Percentiles rank a stretch among this genome's conserved stretches.
Conservation (phyloP, 1,139 yeast species). For the Pichia sp. region DNA sequence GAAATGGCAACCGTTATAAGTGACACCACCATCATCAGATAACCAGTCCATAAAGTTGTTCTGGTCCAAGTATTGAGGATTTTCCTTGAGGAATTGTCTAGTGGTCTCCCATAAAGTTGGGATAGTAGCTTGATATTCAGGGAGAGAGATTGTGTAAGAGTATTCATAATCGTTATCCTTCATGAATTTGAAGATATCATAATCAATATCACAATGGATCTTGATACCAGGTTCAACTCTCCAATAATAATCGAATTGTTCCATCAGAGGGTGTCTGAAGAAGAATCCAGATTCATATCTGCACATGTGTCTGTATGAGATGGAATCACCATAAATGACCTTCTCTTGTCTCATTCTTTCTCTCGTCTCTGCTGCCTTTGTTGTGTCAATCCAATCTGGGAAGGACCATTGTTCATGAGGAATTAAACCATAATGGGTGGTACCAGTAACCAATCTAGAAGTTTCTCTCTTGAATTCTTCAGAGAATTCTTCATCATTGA, state of each 20-base stretch:
- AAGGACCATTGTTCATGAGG: conserved; percentile 46
- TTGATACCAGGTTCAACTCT: conserved; percentile 86
- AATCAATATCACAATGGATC: conserved; percentile 71
- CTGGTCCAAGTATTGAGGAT: conserved; percentile 59
- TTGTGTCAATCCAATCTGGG: conserved; percentile 63
- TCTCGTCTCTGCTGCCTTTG: conserved; percentile 45
- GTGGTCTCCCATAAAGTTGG: conserved; percentile 79
- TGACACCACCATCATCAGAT: conserved; percentile 57
- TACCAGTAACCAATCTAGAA: conserved; percentile 37
- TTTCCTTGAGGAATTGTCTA: conserved; percentile 53
- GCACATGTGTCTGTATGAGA: conserved; percentile 76
- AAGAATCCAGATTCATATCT: conserved; percentile 89
- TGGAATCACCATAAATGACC: conserved; percentile 49
- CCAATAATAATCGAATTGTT: conserved; percentile 83
- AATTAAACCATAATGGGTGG: conserved; percentile 43
- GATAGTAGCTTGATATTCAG: conserved; percentile 76
- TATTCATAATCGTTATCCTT: conserved; percentile 64
- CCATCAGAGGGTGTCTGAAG: conserved; percentile 66
- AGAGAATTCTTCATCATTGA: conserved; percentile 45
- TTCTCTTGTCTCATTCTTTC: conserved; percentile 42
- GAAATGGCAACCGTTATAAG: conserved; percentile 77
- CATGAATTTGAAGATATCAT: conserved; percentile 80
- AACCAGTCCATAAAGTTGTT: conserved; percentile 69
- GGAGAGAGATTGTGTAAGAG: conserved; percentile 75
- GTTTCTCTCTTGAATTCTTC: conserved; percentile 39